phyloP scores from a whole-genome alignment of 2,329 filamentous ascomycete genomes.

The Trichoderma oligosporum region DNA sequence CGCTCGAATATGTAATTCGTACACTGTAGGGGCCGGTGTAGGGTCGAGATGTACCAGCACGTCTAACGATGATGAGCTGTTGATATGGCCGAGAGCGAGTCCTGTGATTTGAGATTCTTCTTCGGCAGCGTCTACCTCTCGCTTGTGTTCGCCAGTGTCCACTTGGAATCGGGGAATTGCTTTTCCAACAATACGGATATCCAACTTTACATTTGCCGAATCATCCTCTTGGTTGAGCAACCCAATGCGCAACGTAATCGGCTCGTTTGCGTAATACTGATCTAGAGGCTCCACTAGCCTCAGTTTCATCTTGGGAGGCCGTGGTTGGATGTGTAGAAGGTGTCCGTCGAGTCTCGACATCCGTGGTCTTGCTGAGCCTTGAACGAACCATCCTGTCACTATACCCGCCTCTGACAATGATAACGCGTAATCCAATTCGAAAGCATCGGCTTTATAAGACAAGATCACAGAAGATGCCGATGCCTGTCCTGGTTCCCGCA shows the following conservation, averaged over 20 bases:
- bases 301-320: conserved; percentile 88
- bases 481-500: conserved; percentile 79
- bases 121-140: conserved; percentile 32
- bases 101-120: conserved; percentile 44
- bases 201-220: conserved; percentile 66
- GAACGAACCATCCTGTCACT: conserved; percentile 49
- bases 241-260: conserved; percentile 63
- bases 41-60: conserved; percentile 50
- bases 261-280: conserved; percentile 84
- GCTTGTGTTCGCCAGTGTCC: conserved; percentile 34
- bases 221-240: conserved; percentile 81
- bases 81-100: conserved; percentile 46
- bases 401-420: conserved; percentile 44
- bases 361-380: conserved; percentile 41
- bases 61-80: conserved; percentile 41
- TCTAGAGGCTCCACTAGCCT: conserved; percentile 57
- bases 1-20: conserved; percentile 68
- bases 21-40: conserved; percentile 48
- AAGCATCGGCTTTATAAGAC: conserved; percentile 59
- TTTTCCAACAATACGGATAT: conserved; percentile 63
- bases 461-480: conserved; percentile 62
- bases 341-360: conserved; percentile 49
- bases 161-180: conserved; percentile 47
- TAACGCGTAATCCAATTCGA: conserved; percentile 64
- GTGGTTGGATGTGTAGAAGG: conserved; percentile 70